Base-by-base conservation (phyloP, 345 rosid genomes). In the Gynandropsis gynandra region DNA sequence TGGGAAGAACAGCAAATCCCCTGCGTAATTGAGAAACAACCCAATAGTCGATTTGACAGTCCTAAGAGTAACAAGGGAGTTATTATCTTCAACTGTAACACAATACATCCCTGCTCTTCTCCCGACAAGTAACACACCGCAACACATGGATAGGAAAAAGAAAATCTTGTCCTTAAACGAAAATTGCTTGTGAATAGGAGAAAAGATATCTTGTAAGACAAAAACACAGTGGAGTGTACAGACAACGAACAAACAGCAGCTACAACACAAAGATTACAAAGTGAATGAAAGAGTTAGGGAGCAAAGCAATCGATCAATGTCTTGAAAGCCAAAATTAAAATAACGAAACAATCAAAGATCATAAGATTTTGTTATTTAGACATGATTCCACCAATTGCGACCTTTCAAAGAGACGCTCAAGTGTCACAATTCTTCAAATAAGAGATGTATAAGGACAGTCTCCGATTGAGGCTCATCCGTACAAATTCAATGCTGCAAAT, bases 11-110 rank as follows among this genome's bases (percentile, higher is more conserved):
- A 72, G 54, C 52, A 63, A 32, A 47, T 37, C 39, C 41, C 65
- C 76, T 64, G 65, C 60, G 54, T 42, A 6, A 39, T 44, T 52
- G 56, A 63, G 39, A 52, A 41, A 42, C 13, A 20, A 64, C 27
- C 44, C 52, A 43, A 24, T 4, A 53, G 44, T 55, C 27, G 42
- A 55, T 27, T 1, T 17, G 47, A 46, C 37, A 52, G 19, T 51
- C 32, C 1, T 4, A 40, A 52, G 14, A 1, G 14, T 17, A 56
- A 36, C 49, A 63, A 0, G 6, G n/a, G 16, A 63, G 20, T 14
- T 6, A 19, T 11, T 45, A 29, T 17, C 31, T 14, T 10, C 3
- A 6, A 21, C 10, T 17, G 11, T 16, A 54, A 20, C 19, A 5
- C 29, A 24, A 24, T 5, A 24, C 29, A 5, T 24, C 41, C 19